phyloP scores from a whole-genome alignment of 768 basidiomycete genomes.

The Boletus patriciae region DNA sequence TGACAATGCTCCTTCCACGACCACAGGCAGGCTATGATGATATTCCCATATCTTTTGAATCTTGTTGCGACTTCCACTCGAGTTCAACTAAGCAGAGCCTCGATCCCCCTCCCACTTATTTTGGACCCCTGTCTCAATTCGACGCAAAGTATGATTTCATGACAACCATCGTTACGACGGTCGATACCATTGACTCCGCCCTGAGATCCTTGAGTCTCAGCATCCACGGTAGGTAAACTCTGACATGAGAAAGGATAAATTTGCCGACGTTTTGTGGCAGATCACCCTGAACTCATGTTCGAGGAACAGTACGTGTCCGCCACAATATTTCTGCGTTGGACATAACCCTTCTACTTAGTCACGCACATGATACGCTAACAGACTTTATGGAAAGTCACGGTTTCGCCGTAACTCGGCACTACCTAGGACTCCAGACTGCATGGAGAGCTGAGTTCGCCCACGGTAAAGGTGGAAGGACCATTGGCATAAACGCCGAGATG shows the following conservation, averaged over 20 bases:
- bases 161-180: conserved; percentile 49
- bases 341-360: conserved; percentile 40
- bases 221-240: conserved; percentile 59
- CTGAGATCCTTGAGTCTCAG: conserved; percentile 66
- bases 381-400: conserved; percentile 66
- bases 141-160: conserved; percentile 39
- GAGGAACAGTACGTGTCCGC: conserved; percentile 54
- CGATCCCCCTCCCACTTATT: conserved; percentile 47
- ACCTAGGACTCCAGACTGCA: conserved; percentile 70
- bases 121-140: conserved; percentile 17
- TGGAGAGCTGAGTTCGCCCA: conserved; percentile 73
- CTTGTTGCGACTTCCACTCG: conserved; percentile 46
- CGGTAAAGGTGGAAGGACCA: conserved; percentile 57
- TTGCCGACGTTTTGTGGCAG: conserved; percentile 38
- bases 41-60: conserved; percentile 36
- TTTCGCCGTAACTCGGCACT: conserved; percentile 69
- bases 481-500: conserved; percentile 84
- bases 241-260: neutral
- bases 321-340: conserved; percentile 1
- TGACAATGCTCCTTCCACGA: neutral
- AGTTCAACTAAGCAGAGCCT: conserved; percentile 17
- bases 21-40: conserved; percentile 14
- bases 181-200: conserved; percentile 52
- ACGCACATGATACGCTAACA: conserved; percentile 69
- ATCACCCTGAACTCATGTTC: conserved; percentile 65